Conservation (phyloP, 768 basidiomycete genomes). For the Coprinopsis cinerea region DNA sequence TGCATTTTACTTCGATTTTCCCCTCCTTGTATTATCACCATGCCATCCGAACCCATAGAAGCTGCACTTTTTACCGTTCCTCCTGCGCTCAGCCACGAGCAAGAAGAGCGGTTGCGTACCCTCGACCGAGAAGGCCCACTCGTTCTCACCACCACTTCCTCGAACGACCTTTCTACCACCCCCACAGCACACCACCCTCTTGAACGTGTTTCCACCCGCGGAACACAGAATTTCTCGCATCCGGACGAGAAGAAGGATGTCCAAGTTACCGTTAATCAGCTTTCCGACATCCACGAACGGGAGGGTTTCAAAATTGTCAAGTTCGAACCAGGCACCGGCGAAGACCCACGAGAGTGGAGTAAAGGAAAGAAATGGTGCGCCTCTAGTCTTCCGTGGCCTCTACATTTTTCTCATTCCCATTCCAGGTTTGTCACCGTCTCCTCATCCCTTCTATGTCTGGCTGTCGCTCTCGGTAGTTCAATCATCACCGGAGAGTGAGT, state of each 20-base stretch:
- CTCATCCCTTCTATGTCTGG: constrained; percentile 30
- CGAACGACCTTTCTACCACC: background rate
- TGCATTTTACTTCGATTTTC: background rate
- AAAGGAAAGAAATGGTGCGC: constrained; percentile 29
- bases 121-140: constrained; percentile 18
- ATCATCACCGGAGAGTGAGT: constrained; percentile 38
- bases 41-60: constrained; percentile 28
- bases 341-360: constrained; percentile 33
- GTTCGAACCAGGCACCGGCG: constrained; percentile 22
- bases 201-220: constrained; percentile 14
- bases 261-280: constrained; percentile 12
- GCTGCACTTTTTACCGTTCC: constrained; percentile 20
- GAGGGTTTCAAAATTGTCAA: constrained; percentile 21
- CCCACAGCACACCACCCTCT: constrained; percentile 1
- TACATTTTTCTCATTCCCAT: background rate
- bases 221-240: background rate
- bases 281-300: constrained; percentile 14
- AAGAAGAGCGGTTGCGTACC: constrained; percentile 23
- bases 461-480: constrained; percentile 33
- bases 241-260: background rate
- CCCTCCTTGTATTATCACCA: constrained; percentile 6
- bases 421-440: constrained; percentile 30
- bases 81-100: constrained; percentile 19
- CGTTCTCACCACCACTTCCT: background rate
- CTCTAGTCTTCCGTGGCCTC: background rate